Evolutionary conservation across 306 rosid species (phyloP), one percentile per base, ranked within the genome.

Genomic region (Quercus dentata): DNA sequence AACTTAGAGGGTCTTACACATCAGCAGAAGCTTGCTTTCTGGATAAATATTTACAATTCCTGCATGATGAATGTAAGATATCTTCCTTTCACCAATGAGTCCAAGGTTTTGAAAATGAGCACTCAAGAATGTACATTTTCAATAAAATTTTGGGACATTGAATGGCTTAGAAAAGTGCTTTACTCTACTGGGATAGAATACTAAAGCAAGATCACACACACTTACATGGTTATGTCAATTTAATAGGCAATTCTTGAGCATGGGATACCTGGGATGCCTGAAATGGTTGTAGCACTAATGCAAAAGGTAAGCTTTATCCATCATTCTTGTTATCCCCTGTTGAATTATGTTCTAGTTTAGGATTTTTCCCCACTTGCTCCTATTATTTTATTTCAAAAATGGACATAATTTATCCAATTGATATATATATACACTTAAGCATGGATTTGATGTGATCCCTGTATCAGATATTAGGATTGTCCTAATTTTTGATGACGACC

Each of bases 11-110:
- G 91, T 65, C 99, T 92, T 74, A 86, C 87, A 63, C 97, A 95
- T 83, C 98, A 95, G 75, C 92, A 95, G 84, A 95, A 91, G 87
- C 97, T 95, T 79, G 98, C 99, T 72, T 95, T 95, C 85, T 95
- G 99, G 99, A 92, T 95, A 62, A 95, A 95, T 85, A 91, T 78
- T 78, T 91, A 92, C 17, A 95, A 95, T 83, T 88, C 99, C 76
- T 95, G 98, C 89, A 91, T 89, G 86, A 81, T 95, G 88, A 91
- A 90, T 82, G 99, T 95, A 86, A 84, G 88, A 69, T 25, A 76
- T 78, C 30, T 68, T 80, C 76, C 77, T 81, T 18, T 64, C 38
- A 55, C 51, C 75, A 28, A 27, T 78, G 73, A 13, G 67, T 5
- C 52, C 72, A 68, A 46, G 52, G 41, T 19, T 31, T 65, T 65